Base-by-base conservation (phyloP, 352 stramenopile genomes). In the Pythium rhizo-oryzae region DNA sequence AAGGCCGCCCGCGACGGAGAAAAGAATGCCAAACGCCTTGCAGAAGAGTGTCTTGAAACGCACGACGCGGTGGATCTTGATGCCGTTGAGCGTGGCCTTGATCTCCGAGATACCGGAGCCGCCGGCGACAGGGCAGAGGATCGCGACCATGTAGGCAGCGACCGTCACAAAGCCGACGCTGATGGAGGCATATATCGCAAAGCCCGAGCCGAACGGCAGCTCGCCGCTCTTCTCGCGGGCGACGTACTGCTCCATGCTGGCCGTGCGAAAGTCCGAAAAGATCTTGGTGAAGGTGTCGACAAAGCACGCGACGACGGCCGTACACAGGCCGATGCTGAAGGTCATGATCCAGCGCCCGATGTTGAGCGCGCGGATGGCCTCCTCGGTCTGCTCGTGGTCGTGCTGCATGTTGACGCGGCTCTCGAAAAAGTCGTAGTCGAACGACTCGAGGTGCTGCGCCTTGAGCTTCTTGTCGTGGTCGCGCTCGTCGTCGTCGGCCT, bases 11-110 rank as follows among this genome's bases (percentile, higher is more conserved):
- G 83, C 66, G 13, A 96, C 88, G 25, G 80, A 90, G 65, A 97
- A 97, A 9, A 97, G 76, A 46, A 98, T 91, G 30, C 91, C 87
- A 67, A 96, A 85, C 0, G 97, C 92, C 79, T 99, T 99, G 67
- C 89, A 98, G 49, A 99, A 84, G 7, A 99, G 76, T 28, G 97
- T 99, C 74, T 98, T 99, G 43, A 98, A 75, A 0, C 94, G 83
- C 8, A 99, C 90, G n/a, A 99, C 89, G 23, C 96, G 87, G 39
- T 97, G 96, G 28, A 99, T 89, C 82, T 99, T 98, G 69, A 99
- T 98, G 23, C 98, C 98, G 77, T 99, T 99, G 15, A 99, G 79
- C 23, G 96, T 99, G 37, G 94, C 96, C 74, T 99, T 99, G 67
- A 99, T 98, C 78, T 99, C 98, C 0, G 91, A 88, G 72, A 99